Evolutionary conservation across 208 protist species (phyloP).

Genomic region (Leishmania tropica): DNA sequence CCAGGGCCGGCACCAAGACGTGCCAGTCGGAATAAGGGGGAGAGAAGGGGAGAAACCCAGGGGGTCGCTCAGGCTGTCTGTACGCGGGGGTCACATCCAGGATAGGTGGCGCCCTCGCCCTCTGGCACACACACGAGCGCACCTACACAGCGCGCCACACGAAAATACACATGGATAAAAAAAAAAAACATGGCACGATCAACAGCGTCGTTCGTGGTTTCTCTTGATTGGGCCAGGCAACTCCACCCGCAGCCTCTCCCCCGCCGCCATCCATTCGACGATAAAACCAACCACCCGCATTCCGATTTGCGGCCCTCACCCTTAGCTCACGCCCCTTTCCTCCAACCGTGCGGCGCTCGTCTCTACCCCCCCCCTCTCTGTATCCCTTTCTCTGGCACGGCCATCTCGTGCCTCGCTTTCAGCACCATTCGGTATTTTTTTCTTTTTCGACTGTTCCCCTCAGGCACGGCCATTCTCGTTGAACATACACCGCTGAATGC

Average conservation of each 20-base stretch:
- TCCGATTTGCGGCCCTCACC: background rate
- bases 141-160: background rate
- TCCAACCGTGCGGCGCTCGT: background rate
- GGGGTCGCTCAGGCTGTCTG: background rate
- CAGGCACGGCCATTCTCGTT: background rate
- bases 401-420: background rate
- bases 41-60: background rate
- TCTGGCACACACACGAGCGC: background rate
- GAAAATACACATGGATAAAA: background rate
- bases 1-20: background rate
- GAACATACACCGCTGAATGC: background rate
- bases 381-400: background rate
- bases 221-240: background rate
- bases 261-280: background rate
- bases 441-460: background rate
- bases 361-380: background rate
- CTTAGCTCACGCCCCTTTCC: background rate
- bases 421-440: background rate
- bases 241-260: background rate
- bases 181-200: background rate
- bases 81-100: background rate
- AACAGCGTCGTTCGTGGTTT: background rate
- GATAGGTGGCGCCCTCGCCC: background rate
- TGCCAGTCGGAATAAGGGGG: background rate
- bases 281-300: background rate